These are phyloP conservation scores for Lactifluus hygrophoroides DNA, from an alignment of 768 basidiomycete genomes.

Conservation along the genomic window DNA sequence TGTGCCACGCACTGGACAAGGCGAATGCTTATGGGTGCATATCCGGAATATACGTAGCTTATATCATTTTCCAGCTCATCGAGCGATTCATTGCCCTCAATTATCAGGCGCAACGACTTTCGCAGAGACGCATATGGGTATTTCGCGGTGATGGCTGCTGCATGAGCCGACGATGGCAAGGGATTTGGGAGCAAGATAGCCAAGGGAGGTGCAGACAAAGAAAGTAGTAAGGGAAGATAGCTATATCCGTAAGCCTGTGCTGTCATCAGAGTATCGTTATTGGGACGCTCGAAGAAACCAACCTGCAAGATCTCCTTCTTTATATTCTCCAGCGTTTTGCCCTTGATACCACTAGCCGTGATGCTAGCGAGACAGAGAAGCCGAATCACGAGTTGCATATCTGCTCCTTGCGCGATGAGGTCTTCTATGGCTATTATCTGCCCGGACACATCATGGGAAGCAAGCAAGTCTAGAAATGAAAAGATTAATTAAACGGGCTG, in stretches of 20 bases:
- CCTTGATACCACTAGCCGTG: conserved; percentile 78
- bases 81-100: conserved; percentile 75
- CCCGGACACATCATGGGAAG: conserved; percentile 74
- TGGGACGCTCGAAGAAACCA: conserved; percentile 5
- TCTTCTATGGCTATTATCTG: conserved; percentile 89
- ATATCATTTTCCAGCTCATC: conserved; percentile 90
- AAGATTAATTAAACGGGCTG: background rate
- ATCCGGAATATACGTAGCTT: conserved; percentile 93
- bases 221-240: conserved; percentile 57
- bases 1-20: conserved; percentile 90
- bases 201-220: conserved; percentile 58
- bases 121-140: conserved; percentile 66
- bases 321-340: conserved; percentile 75
- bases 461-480: conserved; percentile 72
- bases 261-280: conserved; percentile 22
- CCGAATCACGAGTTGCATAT: conserved; percentile 69
- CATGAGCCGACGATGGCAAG: conserved; percentile 43
- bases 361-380: conserved; percentile 82
- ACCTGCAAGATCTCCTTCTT: conserved; percentile 90
- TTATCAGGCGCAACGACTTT: conserved; percentile 83
- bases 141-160: conserved; percentile 39
- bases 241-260: conserved; percentile 69
- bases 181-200: conserved; percentile 59
- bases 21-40: conserved; percentile 87
- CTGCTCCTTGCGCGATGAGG: conserved; percentile 78